Conservation (phyloP, 1,284 basidiomycete species). For the Ceratobasidium sp. region DNA sequence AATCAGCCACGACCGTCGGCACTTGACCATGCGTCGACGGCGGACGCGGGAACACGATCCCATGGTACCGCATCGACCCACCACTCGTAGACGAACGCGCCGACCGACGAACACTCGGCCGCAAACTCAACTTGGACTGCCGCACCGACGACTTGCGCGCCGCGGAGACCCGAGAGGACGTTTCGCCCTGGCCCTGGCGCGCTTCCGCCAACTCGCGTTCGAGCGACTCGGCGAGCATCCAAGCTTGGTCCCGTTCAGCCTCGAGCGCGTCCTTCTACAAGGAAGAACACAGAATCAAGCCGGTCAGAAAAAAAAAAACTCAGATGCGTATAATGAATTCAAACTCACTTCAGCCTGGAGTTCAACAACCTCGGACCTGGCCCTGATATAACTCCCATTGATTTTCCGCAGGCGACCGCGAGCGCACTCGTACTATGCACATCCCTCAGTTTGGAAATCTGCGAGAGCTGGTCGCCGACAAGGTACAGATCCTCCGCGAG, state of each 20-base stretch:
- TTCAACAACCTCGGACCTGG: constrained; percentile 62
- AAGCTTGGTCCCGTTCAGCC: constrained; percentile 76
- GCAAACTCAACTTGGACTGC: constrained; percentile 67
- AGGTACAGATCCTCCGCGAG: constrained; percentile 70
- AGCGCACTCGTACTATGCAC: constrained; percentile 74
- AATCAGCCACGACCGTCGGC: constrained; percentile 50
- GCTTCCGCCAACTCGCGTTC: constrained; percentile 68
- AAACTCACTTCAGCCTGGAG: constrained; percentile 50
- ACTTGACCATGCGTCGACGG: constrained; percentile 43
- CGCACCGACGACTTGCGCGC: constrained; percentile 68
- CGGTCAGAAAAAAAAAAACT: neutral
- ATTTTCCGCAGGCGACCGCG: constrained; percentile 80
- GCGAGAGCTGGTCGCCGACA: constrained; percentile 65
- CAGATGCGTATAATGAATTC: too few species aligned
- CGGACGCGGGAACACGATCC: constrained; percentile 40
- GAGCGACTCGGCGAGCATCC: constrained; percentile 69
- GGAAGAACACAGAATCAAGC: neutral
- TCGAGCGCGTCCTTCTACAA: constrained; percentile 60
- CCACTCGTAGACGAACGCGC: constrained; percentile 52
- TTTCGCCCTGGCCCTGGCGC: constrained; percentile 50
- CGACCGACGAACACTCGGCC: constrained; percentile 55
- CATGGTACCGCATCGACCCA: constrained; percentile 34
- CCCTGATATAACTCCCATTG: constrained; percentile 69
- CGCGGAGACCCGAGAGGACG: constrained; percentile 59
- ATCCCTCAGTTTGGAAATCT: constrained; percentile 65